Evolutionary conservation across 2,329 filamentous ascomycete species (phyloP), one percentile per base, ranked within the genome.

Genomic region (Thermochaetoides dissita): DNA sequence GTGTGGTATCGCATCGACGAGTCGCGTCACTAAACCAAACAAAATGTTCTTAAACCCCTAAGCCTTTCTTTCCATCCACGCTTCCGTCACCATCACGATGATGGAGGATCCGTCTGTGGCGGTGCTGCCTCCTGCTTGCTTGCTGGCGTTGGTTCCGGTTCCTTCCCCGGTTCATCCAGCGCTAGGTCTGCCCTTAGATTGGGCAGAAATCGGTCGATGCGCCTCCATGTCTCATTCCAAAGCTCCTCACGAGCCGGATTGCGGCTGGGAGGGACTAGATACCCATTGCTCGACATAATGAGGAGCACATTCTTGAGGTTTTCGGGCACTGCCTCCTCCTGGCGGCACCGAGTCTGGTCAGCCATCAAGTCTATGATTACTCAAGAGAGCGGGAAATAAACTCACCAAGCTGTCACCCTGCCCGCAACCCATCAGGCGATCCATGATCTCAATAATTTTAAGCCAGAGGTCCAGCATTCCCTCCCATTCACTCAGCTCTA

Each of bases 241-340:
- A 79, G 63, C 54, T 67, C 68, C 57, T 69, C 69, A 53, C 72
- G 71, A 6, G 63, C 65, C 1, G 67, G 56, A 48, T 79, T 71
- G 51, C 71, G 62, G 49, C 63, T 68, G 9, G 84, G 84, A 1
- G 84, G 74, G 0, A 85, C 79, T 6, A 98, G 73, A 54, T 84
- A 88, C 32, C 84, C 88, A 39, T 82, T 88, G 58, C 81, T 91
- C 6, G 84, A 79, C 87, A 98, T 94, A 54, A 98, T 91, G 8
- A 98, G 71, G 24, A 96, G 68, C 40, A 96, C 87, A 51, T 98
- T 98, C 64, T 98, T 98, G 44, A 98, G 67, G 50, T 86, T 91
- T 62, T 98, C 91, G 1, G 85, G 84, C 2, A 96, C 87, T 9
- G 91, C 89, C 66, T 98, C 91, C 63, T 94, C 87, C 79, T 94